Percentiles rank a stretch among this genome's conserved stretches.
These are phyloP conservation scores for Colletotrichum magnum DNA, from an alignment of 2,329 filamentous ascomycete genomes.

Conservation along the genomic window DNA sequence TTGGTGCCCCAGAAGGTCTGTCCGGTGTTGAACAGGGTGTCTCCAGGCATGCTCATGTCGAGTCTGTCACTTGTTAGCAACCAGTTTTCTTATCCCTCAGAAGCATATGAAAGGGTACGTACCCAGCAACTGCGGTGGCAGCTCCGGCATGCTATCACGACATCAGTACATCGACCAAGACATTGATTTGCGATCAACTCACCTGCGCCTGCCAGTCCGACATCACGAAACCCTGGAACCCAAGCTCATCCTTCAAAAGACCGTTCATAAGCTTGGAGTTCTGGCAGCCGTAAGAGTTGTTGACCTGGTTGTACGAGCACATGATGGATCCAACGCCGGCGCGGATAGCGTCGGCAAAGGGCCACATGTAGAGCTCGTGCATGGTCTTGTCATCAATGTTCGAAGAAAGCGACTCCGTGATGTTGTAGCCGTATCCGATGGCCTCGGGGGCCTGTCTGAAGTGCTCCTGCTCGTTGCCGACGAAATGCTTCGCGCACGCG, in stretches of 20 bases:
- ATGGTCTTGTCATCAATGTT: slow-evolving; percentile 81
- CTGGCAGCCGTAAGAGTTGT: slow-evolving; percentile 85
- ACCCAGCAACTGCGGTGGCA: slow-evolving; percentile 75
- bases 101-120: background rate
- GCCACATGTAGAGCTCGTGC: slow-evolving; percentile 85
- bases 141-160: slow-evolving; percentile 75
- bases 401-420: slow-evolving; percentile 71
- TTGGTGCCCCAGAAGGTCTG: slow-evolving; percentile 87
- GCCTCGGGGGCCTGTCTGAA: slow-evolving; percentile 77
- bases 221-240: slow-evolving; percentile 86
- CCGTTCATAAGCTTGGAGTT: slow-evolving; percentile 84
- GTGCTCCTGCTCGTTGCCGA: slow-evolving; percentile 84
- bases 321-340: slow-evolving; percentile 76
- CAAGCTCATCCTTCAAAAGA: slow-evolving; percentile 83
- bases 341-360: slow-evolving; percentile 79
- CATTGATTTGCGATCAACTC: background rate
- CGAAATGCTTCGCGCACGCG: slow-evolving; percentile 85
- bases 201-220: slow-evolving; percentile 79
- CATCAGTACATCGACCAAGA: background rate
- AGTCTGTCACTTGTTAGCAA: slow-evolving; percentile 53
- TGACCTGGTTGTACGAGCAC: slow-evolving; percentile 83
- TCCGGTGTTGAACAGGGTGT: slow-evolving; percentile 82
- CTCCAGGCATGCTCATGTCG: slow-evolving; percentile 92
- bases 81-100: too few species aligned
- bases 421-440: slow-evolving; percentile 67